Base-by-base conservation (phyloP, 2,329 filamentous ascomycete species). In the Penicillium palitans region DNA sequence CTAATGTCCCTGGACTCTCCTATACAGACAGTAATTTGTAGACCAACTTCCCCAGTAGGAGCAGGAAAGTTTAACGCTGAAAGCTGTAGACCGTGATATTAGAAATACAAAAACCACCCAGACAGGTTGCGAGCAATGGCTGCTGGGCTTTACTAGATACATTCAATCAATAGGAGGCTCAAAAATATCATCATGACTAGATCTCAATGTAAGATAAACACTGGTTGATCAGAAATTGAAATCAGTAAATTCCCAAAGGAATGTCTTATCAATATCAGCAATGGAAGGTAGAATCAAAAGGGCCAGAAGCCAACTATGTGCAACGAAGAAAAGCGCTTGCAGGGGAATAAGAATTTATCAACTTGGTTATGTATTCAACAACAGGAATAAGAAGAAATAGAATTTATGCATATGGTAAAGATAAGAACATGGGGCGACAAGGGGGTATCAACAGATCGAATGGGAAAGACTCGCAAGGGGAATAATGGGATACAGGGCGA, bases 381-480 rank as follows among this genome's bases (percentile, higher is more conserved):
- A 17, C 12, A 62, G 6, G 40, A 57, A 64, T 53, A 61, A n/a
- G 37, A 50, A 57, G 21, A 29, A 58, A 52, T 59, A 58, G 59
- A 39, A 61, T 62, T 59, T 52, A 65, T 61, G 62, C 62, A 60
- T 56, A 52, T 55, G 55, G 41, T 33, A 57, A 57, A 37, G 40
- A 46, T 37, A 19, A 61, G 65, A 66, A 57, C 51, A 66, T 45
- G 57, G 61, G 65, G 62, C 56, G 50, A 59, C 39, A 24, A 48
- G 63, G 64, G 63, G 66, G 66, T 68, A 68, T 66, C 66, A 68
- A 66, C 63, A 63, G 60, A 59, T 63, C 47, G 40, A 64, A 59
- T 24, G 47, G 42, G 45, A 58, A 61, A 44, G 45, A 51, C 45
- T 60, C 49, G 27, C 55, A 29, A 25, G 56, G 39, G 40, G 41